Evolutionary conservation across 176 grass and related monocot genomes (phyloP).

Genomic region (Rhynchospora breviuscula): DNA sequence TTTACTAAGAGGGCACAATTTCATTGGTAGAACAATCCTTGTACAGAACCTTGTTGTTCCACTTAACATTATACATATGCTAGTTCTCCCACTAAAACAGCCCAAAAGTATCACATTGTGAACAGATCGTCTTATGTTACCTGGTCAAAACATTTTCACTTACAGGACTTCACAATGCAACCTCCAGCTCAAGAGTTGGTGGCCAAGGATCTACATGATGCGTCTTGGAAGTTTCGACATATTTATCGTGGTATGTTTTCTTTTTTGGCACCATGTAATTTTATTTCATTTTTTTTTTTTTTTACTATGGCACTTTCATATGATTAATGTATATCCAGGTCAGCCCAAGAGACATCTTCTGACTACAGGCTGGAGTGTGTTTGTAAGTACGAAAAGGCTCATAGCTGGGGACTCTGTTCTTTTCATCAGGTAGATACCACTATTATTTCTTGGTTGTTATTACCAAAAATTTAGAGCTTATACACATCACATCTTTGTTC

Average conservation of each 20-base stretch:
- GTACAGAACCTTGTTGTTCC: neutral
- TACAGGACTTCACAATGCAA: constrained; percentile 95
- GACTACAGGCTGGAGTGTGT: constrained; percentile 98
- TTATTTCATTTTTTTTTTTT: neutral
- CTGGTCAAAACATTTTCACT: constrained; percentile 46
- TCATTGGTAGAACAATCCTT: neutral
- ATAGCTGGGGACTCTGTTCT: constrained; percentile 92
- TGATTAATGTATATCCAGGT: constrained; percentile 49
- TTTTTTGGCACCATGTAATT: neutral
- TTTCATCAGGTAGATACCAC: constrained; percentile 62
- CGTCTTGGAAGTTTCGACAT: constrained; percentile 94
- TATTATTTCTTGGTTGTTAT: neutral
- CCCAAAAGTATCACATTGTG: neutral
- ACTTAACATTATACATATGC: neutral
- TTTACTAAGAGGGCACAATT: neutral
- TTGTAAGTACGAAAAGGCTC: constrained; percentile 84
- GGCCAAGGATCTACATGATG: constrained; percentile 91
- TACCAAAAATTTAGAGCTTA: constrained; percentile 13
- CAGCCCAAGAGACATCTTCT: constrained; percentile 96
- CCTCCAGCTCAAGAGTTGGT: constrained; percentile 84
- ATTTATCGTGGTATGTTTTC: constrained; percentile 70
- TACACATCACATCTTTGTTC: constrained; percentile 25
- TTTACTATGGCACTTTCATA: constrained; percentile 27
- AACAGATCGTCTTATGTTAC: constrained; percentile 42
- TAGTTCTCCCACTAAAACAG: neutral